A percentile compares a stretch with the other conserved stretches of the same genome.
Conservation (phyloP, 1,284 basidiomycete species). For the Stygiomarasmius scandens region DNA sequence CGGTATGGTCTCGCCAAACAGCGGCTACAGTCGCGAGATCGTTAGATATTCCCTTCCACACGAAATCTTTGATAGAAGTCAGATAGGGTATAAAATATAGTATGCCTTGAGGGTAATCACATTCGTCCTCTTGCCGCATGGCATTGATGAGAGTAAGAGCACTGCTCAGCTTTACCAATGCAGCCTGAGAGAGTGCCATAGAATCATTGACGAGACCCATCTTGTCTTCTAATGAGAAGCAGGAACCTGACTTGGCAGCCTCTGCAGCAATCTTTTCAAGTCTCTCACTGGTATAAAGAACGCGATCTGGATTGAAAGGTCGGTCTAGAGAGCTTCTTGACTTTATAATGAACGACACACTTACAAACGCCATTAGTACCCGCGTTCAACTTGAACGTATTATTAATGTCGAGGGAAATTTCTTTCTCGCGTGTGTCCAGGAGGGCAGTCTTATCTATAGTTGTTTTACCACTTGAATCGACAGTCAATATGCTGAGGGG, state of each 20-base stretch:
- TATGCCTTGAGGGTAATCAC: too few relatives aligned
- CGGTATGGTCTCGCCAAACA: constrained; percentile 86
- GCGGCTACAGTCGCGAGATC: constrained; percentile 60
- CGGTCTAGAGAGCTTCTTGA: not conserved
- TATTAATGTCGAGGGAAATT: constrained; percentile 71
- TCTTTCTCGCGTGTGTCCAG: constrained; percentile 73
- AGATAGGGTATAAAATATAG: too few relatives aligned
- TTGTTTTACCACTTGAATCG: constrained; percentile 56
- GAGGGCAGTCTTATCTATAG: constrained; percentile 68
- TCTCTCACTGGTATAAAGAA: constrained; percentile 84
- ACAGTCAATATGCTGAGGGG: constrained; percentile 81
- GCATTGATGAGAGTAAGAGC: constrained; percentile 75
- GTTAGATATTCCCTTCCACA: constrained; percentile 68
- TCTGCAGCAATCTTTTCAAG: constrained; percentile 81
- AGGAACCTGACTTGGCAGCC: constrained; percentile 65
- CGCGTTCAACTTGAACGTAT: constrained; percentile 87
- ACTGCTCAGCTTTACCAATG: constrained; percentile 77
- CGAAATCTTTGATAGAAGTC: constrained; percentile 53
- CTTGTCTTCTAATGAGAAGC: constrained; percentile 84
- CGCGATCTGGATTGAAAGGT: constrained; percentile 63
- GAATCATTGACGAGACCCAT: constrained; percentile 88
- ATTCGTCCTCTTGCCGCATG: constrained; percentile 76
- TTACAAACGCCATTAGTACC: constrained; percentile 89
- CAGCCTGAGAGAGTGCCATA: constrained; percentile 81
- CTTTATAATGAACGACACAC: constrained; percentile 26